A percentile compares a stretch with the other conserved stretches of the same genome.
Conservation (phyloP, 2,329 filamentous ascomycete species). For the Coniochaeta hoffmannii region DNA sequence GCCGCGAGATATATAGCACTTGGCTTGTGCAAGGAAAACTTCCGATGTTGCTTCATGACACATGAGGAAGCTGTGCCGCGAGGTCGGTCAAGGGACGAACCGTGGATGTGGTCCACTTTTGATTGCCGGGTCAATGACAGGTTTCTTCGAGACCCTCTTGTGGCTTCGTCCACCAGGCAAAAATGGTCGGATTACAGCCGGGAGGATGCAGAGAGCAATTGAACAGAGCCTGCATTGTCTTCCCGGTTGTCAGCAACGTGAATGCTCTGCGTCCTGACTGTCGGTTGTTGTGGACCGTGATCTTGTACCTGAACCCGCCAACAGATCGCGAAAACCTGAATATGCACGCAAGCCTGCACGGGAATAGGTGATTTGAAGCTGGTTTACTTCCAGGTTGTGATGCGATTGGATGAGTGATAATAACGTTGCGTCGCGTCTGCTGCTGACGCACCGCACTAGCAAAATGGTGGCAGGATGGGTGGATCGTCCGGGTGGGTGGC, state of each 20-base stretch:
- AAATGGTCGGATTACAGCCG: not conserved
- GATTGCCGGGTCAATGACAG: not conserved
- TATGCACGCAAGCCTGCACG: slow-evolving; percentile 4
- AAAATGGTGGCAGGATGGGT: too few relatives aligned
- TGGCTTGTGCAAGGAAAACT: slow-evolving; percentile 9
- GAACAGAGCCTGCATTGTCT: not conserved
- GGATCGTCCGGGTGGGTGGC: not conserved
- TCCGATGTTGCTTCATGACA: slow-evolving; percentile 3
- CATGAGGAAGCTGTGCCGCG: not conserved
- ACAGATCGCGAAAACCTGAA: not conserved
- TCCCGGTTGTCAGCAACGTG: too few relatives aligned
- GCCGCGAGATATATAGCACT: not conserved
- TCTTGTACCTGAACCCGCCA: not conserved
- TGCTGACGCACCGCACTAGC: not conserved
- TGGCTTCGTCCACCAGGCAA: not conserved
- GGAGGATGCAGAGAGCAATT: not conserved
- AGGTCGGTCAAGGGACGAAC: not conserved
- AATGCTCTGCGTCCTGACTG: too few relatives aligned
- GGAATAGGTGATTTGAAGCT: not conserved
- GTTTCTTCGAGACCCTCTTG: not conserved
- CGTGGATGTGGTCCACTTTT: not conserved
- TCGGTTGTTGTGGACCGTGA: too few relatives aligned
- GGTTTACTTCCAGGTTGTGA: not conserved
- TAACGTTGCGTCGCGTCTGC: not conserved
- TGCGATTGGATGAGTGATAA: not conserved